Conservation (phyloP, 306 rosid genomes). For the Potentilla sterilis region DNA sequence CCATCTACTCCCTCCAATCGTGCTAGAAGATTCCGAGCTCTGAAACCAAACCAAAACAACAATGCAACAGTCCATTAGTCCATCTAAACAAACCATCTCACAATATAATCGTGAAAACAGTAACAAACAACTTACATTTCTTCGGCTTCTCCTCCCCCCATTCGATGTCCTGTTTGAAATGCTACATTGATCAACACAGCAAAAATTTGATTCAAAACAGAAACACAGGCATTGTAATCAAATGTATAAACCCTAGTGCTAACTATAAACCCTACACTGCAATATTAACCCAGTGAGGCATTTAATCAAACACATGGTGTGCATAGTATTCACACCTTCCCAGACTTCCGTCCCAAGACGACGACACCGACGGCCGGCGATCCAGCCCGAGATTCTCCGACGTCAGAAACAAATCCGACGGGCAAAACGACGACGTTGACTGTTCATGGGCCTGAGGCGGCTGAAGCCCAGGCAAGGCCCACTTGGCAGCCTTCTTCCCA, state of each 20-base stretch:
- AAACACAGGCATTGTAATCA: conserved; percentile 22
- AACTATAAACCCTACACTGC: background rate
- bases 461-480: conserved; percentile 89
- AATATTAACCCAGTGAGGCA: background rate
- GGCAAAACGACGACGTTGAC: conserved; percentile 46
- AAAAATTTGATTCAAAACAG: background rate
- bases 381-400: conserved; percentile 73
- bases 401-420: conserved; percentile 56
- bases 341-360: conserved; percentile 70
- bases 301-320: background rate
- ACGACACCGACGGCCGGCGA: conserved; percentile 42
- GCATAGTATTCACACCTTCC: conserved; percentile 48
- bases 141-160: conserved; percentile 66
- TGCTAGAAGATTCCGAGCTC: conserved; percentile 67
- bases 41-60: conserved; percentile 30
- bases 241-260: background rate
- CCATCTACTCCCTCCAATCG: conserved; percentile 68
- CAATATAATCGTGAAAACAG: background rate
- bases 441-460: conserved; percentile 32
- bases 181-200: conserved; percentile 35
- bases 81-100: conserved; percentile 13
- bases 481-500: conserved; percentile 45
- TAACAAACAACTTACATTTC: conserved; percentile 61
- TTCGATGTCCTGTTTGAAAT: conserved; percentile 62
- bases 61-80: conserved; percentile 1